A percentile compares a stretch with the other conserved stretches of the same genome.
phyloP scores from a whole-genome alignment of 2,329 filamentous ascomycete genomes.

The Grosmannia serpens region DNA sequence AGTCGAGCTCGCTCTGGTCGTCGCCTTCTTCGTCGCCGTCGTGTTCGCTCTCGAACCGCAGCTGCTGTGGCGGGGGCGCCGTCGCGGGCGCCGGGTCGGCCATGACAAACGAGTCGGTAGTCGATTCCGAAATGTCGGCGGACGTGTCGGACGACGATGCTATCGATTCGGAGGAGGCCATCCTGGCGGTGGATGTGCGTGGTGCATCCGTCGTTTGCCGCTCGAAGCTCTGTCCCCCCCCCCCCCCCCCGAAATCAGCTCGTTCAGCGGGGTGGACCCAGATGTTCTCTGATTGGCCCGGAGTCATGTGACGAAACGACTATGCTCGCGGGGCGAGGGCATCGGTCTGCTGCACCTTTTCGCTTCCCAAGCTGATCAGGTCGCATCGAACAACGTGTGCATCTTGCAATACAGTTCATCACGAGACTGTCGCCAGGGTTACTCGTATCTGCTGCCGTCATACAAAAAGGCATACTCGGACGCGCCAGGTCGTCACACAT shows the following conservation, averaged over 20 bases:
- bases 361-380: not conserved
- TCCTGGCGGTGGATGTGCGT: not conserved
- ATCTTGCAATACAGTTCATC: not conserved
- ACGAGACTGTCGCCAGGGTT: not conserved
- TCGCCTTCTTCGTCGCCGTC: conserved; percentile 14
- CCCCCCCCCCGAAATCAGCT: not conserved
- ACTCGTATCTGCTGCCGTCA: not conserved
- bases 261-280: not conserved
- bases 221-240: not conserved
- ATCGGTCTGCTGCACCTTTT: not conserved
- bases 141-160: not conserved
- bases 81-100: conserved; percentile 30
- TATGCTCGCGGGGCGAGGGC: not conserved
- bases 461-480: not conserved
- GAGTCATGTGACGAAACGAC: not conserved
- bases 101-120: conserved; percentile 40
- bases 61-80: not conserved
- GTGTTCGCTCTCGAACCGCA: not conserved
- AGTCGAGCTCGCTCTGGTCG: conserved; percentile 49
- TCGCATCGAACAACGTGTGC: not conserved
- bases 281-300: not conserved
- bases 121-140: conserved; percentile 13
- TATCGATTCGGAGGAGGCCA: conserved; percentile 3
- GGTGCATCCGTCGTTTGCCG: not conserved
- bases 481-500: not conserved